Conservation (phyloP, 805 yeast species). For the Spathaspora girioi region DNA sequence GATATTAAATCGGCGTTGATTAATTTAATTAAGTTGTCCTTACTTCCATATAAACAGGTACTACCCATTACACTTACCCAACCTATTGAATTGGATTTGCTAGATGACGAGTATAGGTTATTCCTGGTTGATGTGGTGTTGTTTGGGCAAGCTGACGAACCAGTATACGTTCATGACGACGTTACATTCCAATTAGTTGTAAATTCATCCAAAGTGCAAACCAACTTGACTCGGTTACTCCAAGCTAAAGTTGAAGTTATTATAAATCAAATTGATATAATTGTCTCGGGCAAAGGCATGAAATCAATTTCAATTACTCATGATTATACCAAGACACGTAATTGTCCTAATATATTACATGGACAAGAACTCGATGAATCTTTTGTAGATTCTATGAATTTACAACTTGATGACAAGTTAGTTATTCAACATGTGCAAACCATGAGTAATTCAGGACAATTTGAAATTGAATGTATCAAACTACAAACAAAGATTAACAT, state of each 20-base stretch:
- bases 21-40: conserved; percentile 1
- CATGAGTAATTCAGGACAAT: conserved; percentile 20
- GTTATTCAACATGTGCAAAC: conserved; percentile 19
- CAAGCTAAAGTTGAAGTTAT: conserved; percentile 3
- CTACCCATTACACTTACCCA: neutral
- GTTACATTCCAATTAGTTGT: neutral
- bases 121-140: neutral
- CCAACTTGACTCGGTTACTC: neutral
- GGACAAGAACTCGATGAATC: conserved; percentile 4
- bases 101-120: neutral
- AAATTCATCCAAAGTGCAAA: neutral
- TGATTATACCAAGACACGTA: neutral
- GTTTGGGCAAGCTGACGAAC: neutral
- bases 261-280: conserved; percentile 10
- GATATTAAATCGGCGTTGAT: neutral
- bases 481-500: conserved; percentile 11
- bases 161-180: neutral
- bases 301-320: conserved; percentile 5
- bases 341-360: neutral
- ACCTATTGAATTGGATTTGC: neutral
- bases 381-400: conserved; percentile 3
- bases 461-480: conserved; percentile 15
- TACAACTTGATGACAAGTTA: conserved; percentile 3
- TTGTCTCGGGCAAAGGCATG: neutral
- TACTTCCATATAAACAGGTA: neutral